Evolutionary conservation across 768 basidiomycete genomes (phyloP).

Genomic region (Serendipita vermifera): DNA sequence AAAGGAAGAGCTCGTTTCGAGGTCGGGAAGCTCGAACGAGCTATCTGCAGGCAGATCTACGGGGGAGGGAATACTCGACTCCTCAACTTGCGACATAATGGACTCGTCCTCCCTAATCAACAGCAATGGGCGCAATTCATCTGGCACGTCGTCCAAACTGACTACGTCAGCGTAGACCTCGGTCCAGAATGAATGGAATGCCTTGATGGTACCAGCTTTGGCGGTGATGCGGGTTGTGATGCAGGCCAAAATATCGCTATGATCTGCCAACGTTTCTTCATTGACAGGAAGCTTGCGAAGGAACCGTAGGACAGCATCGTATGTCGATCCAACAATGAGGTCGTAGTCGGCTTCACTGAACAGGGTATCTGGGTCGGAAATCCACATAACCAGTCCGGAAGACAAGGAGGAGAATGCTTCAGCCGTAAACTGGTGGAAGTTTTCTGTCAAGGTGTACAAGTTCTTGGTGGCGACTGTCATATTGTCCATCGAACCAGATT

Average conservation of each 20-base stretch:
- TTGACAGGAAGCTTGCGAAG: background rate
- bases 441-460: background rate
- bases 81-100: background rate
- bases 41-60: background rate
- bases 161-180: background rate
- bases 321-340: conserved; percentile 1
- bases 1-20: background rate
- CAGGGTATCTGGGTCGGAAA: background rate
- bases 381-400: background rate
- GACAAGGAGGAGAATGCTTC: background rate
- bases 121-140: background rate
- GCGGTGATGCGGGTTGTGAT: background rate
- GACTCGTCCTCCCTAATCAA: background rate
- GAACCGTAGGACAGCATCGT: background rate
- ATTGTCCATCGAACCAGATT: background rate
- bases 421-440: background rate
- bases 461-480: background rate
- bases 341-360: background rate
- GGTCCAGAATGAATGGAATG: background rate
- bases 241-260: background rate
- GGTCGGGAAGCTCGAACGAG: background rate
- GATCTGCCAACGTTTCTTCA: background rate
- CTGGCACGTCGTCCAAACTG: background rate
- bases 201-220: background rate
- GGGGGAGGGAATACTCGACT: background rate